Evolutionary conservation across 352 stramenopile species (phyloP), one percentile per base, ranked within the genome.

Genomic region (Halophytophthora polymorphica): DNA sequence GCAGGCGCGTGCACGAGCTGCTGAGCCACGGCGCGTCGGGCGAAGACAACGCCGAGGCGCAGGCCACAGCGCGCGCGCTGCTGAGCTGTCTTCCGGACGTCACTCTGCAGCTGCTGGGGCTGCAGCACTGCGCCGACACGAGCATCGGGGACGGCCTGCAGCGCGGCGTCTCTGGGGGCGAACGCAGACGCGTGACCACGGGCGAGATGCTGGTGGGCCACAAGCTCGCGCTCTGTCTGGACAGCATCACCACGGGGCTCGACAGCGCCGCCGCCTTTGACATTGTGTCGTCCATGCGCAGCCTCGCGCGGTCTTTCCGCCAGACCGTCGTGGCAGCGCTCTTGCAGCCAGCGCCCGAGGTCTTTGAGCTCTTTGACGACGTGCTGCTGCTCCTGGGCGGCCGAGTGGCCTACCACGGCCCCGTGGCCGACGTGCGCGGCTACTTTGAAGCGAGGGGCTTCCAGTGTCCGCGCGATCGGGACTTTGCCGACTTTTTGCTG

Each of bases 151-250:
- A 73, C n/a, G 49, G 53, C 5, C 59, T 86, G 53, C 46, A 77
- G 15, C 70, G 73, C 15, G 76, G 74, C 0, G 69, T 96, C n/a
- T 90, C 69, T 8, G 90, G 90, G 34, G 90, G 90, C 15, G 90
- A 97, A 65, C 82, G 77, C 34, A 97, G 96, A 60, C 71, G 90
- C 23, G 74, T 96, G 6, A 96, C 91, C 29, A 93, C 86, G 39
- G 85, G 79, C 17, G 88, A 88, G 50, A 90, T 96, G 62, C 54
- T 96, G 10, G 64, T 96, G 1, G 92, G 83, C 0, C 73, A 89
- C 53, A 83, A 85, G 19, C 39, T 64, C 11, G 69, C 89, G 2
- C 42, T 90, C 10, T 55, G 96, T 21, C 62, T 96, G 39, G 90
- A 97, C 66, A 65, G 68, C 25, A 77, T 85, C 45, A 77, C 57